Evolutionary conservation across 2,329 filamentous ascomycete genomes (phyloP), one percentile per base, ranked within the genome.

Genomic region (Apiospora malaysiana): DNA sequence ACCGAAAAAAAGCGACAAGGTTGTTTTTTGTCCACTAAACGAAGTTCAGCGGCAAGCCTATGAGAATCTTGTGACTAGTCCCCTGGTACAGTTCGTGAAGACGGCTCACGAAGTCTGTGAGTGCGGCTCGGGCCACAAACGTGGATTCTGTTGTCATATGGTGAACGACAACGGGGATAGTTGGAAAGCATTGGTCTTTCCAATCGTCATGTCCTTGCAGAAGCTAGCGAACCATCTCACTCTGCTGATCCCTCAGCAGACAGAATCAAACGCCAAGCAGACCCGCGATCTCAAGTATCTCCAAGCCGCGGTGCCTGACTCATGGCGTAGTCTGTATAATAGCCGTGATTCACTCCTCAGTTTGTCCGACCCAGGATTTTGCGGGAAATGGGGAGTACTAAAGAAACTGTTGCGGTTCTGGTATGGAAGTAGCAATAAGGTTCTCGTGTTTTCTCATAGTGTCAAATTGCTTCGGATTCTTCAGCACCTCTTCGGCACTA

Each of bases 321-420:
- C 86, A 2, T 98, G 94, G 93, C 85, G 90, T 76, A 84, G 90
- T 25, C 85, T 97, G 0, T 96, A 94, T 78, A 84, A 85, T 14
- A 89, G 92, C 25, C 88, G 94, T 59, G 94, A 97, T 75, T 93
- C 90, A 10, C 92, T 98, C 71, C 82, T 93, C 68, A 93, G 92
- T 75, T 91, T 94, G 68, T 92, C 94, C 1, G 94, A 97, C 75
- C 92, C 94, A 0, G 93, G 97, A 71, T 98, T 95, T 74, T 99
- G 96, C 78, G 96, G 96, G 4, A 99, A 99, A 81, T 99, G 96
- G 96, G 94, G 94, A 78, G 90, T 99, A 0, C 81, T 99, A 42
- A 93, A 91, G 79, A 95, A 94, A 76, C 85, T 99, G 4, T 87
- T 99, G 8, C 91, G 91, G 70, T 95, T 96, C 80, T 99, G 96